Conservation (phyloP, 2,329 filamentous ascomycete species). For the Colletotrichum trifolii region DNA sequence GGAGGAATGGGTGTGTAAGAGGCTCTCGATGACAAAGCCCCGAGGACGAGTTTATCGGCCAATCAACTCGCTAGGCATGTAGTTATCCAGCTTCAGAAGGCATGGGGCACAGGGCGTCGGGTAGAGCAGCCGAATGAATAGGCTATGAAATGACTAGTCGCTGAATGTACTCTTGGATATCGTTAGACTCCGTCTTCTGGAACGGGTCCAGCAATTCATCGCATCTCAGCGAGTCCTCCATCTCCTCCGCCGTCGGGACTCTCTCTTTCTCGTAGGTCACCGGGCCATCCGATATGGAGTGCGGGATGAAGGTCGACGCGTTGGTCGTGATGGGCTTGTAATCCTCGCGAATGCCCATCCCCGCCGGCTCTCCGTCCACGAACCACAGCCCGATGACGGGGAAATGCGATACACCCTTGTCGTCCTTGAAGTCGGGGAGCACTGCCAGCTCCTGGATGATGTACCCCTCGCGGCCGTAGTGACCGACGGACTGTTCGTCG, state of each 20-base stretch:
- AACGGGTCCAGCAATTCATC: not conserved
- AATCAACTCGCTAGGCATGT: too few species aligned
- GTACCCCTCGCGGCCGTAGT: slow-evolving; percentile 12
- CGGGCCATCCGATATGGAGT: slow-evolving; percentile 16
- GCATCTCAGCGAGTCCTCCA: not conserved
- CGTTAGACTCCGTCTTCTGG: not conserved
- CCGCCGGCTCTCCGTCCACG: slow-evolving; percentile 8
- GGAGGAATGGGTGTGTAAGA: too few species aligned
- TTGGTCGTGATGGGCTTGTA: slow-evolving; percentile 9
- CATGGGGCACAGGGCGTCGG: too few species aligned
- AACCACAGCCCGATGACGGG: slow-evolving; percentile 21
- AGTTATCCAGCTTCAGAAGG: too few species aligned
- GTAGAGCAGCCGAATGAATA: too few species aligned
- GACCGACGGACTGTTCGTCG: not conserved
- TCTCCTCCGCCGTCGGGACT: not conserved
- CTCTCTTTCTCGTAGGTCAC: not conserved
- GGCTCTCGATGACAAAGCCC: too few species aligned
- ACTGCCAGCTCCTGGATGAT: slow-evolving; percentile 11
- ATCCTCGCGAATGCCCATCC: slow-evolving; percentile 16
- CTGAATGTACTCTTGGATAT: not conserved
- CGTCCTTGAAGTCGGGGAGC: slow-evolving; percentile 12
- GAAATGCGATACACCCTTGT: not conserved
- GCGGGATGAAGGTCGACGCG: slow-evolving; percentile 5
- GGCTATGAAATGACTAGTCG: not conserved
- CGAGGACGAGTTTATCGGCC: too few species aligned